A percentile compares a stretch with the other conserved stretches of the same genome.
phyloP scores from a whole-genome alignment of 2,329 filamentous ascomycete genomes.

The Canariomyces notabilis region DNA sequence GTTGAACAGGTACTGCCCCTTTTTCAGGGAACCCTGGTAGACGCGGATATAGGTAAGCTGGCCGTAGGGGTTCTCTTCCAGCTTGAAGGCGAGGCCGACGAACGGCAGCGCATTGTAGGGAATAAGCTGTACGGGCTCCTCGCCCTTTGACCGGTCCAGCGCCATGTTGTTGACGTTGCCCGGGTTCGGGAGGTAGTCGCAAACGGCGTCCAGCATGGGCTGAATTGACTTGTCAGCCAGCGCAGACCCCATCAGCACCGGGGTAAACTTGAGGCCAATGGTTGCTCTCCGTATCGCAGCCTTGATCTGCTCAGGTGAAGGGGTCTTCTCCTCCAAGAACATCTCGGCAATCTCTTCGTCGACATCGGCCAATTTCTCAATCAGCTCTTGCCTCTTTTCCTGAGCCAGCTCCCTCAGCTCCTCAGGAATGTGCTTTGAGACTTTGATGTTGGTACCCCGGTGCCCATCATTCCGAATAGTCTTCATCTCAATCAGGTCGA shows the following conservation, averaged over 20 bases:
- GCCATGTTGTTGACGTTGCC: slow-evolving; percentile 84
- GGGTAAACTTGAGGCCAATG: slow-evolving; percentile 83
- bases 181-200: slow-evolving; percentile 92
- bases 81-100: slow-evolving; percentile 94
- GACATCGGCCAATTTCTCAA: slow-evolving; percentile 94
- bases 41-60: slow-evolving; percentile 98
- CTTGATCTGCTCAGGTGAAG: slow-evolving; percentile 78
- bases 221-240: slow-evolving; percentile 92
- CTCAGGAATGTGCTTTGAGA: slow-evolving; percentile 77
- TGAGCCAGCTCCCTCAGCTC: slow-evolving; percentile 69
- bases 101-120: slow-evolving; percentile 93
- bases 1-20: slow-evolving; percentile 89
- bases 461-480: slow-evolving; percentile 87
- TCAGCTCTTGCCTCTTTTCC: slow-evolving; percentile 78
- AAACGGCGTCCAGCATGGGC: slow-evolving; percentile 91
- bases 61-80: slow-evolving; percentile 97
- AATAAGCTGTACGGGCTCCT: slow-evolving; percentile 78
- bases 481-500: slow-evolving; percentile 89
- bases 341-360: slow-evolving; percentile 97
- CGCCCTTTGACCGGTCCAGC: slow-evolving; percentile 73
- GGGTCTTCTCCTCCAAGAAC: slow-evolving; percentile 81
- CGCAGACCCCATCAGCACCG: slow-evolving; percentile 94
- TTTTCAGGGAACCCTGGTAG: slow-evolving; percentile 87
- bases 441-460: slow-evolving; percentile 70
- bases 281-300: slow-evolving; percentile 87